Percentiles rank a stretch among this genome's conserved stretches.
These are phyloP conservation scores for Fusarium nelsonii DNA, from an alignment of 2,329 filamentous ascomycete genomes.

Conservation along the genomic window DNA sequence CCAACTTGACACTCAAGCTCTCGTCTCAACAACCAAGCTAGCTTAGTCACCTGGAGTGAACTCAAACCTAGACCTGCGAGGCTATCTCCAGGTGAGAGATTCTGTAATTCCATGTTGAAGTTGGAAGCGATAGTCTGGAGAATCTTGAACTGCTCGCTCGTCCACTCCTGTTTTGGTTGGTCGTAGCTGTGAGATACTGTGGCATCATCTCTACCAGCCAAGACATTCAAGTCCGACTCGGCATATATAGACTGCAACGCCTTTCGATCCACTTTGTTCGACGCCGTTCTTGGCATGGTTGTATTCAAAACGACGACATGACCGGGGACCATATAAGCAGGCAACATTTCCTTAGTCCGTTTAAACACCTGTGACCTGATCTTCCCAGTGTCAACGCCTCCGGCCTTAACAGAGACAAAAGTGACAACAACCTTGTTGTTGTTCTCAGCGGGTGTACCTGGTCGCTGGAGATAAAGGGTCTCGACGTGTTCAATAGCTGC, in stretches of 20 bases:
- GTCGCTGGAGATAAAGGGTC: conserved; percentile 12
- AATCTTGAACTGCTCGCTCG: neutral
- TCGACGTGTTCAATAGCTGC: conserved; percentile 21
- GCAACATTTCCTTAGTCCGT: conserved; percentile 13
- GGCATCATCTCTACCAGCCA: conserved; percentile 2
- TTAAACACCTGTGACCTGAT: conserved; percentile 24
- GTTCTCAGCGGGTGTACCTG: neutral
- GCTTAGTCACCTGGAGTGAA: conserved; percentile 28
- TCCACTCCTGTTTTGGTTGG: neutral
- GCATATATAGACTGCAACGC: conserved; percentile 20
- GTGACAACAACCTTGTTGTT: conserved; percentile 28
- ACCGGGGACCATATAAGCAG: conserved; percentile 28
- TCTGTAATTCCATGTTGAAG: conserved; percentile 13
- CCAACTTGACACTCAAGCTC: conserved; percentile 21
- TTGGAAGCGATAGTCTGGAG: conserved; percentile 14
- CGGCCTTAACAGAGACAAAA: conserved; percentile 26
- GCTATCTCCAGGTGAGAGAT: conserved; percentile 14
- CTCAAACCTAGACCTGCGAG: conserved; percentile 29
- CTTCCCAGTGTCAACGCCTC: neutral
- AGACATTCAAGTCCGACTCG: neutral
- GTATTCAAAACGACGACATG: conserved; percentile 31
- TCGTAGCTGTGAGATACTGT: fast-evolving
- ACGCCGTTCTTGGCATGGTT: conserved; percentile 27
- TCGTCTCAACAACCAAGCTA: conserved; percentile 21
- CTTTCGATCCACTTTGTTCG: conserved; percentile 35